phyloP scores from a whole-genome alignment of 768 basidiomycete species.

The Hypsizygus marmoreus region DNA sequence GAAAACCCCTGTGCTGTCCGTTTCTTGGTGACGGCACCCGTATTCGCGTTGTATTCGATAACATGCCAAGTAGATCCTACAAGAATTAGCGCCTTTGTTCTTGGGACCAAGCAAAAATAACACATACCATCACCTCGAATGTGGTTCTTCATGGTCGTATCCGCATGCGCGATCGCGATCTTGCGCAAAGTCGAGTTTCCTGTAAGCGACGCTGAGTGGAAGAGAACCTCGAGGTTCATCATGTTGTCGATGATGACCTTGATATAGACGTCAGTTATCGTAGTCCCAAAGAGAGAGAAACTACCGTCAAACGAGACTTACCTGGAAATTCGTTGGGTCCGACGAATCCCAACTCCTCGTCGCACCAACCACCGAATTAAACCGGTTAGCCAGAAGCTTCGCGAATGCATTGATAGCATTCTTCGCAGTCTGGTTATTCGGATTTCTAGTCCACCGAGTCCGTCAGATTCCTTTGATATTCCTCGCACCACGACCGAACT shows the following conservation, averaged over 20 bases:
- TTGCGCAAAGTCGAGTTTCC: constrained; percentile 57
- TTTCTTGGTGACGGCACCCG: constrained; percentile 57
- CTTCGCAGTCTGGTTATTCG: constrained; percentile 55
- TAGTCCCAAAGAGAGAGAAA: not conserved
- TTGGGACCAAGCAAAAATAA: not conserved
- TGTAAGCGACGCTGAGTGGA: constrained; percentile 57
- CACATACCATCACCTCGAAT: constrained; percentile 60
- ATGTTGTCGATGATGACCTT: constrained; percentile 79
- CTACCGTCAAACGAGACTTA: constrained; percentile 22
- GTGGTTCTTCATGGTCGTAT: constrained; percentile 69
- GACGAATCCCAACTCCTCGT: constrained; percentile 69
- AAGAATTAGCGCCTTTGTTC: not conserved
- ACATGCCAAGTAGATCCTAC: constrained; percentile 60
- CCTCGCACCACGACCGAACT: constrained; percentile 21
- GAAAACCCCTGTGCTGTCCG: constrained; percentile 65
- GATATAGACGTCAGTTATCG: not conserved
- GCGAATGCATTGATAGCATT: constrained; percentile 61
- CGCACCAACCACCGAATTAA: constrained; percentile 60
- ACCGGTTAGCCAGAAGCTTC: constrained; percentile 54
- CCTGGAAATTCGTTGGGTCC: constrained; percentile 62
- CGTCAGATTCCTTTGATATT: not conserved
- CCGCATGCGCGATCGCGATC: constrained; percentile 65
- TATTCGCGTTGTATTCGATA: constrained; percentile 66
- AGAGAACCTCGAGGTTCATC: constrained; percentile 77
- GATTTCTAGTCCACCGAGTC: constrained; percentile 45